These are phyloP conservation scores for Paecilomyces sp. DNA, from an alignment of 2,329 filamentous ascomycete species.

Conservation along the genomic window DNA sequence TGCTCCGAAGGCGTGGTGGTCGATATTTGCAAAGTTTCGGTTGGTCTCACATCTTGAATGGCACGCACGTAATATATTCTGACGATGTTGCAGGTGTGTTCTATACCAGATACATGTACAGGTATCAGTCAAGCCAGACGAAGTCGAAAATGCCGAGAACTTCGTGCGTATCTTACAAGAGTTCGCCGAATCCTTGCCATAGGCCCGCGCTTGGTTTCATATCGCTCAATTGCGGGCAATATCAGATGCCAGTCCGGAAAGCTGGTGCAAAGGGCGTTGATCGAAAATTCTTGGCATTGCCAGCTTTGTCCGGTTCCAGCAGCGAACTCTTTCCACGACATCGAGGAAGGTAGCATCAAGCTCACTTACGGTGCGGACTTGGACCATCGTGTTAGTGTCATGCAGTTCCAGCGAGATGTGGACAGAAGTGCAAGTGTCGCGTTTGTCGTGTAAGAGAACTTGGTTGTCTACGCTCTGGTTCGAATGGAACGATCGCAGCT, in stretches of 20 bases:
- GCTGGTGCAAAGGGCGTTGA: not conserved
- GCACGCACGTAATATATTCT: too few species aligned
- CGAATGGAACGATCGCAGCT: not conserved
- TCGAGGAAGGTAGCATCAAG: not conserved
- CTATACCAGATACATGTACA: not conserved
- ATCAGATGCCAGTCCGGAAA: not conserved
- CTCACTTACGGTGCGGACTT: not conserved
- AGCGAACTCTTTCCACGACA: not conserved
- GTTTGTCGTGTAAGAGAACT: not conserved
- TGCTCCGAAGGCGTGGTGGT: too few species aligned
- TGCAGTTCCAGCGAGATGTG: not conserved
- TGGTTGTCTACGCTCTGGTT: not conserved
- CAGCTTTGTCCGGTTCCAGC: not conserved
- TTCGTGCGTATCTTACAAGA: not conserved
- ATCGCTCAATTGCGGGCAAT: not conserved
- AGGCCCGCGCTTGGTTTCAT: not conserved
- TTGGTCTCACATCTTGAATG: too few species aligned
- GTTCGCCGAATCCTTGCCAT: not conserved
- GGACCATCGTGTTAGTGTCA: not conserved
- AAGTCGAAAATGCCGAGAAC: not conserved
- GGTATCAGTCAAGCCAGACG: not conserved
- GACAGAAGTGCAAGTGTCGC: not conserved
- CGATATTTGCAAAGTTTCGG: too few species aligned
- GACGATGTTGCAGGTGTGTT: not conserved
- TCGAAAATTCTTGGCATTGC: not conserved